A percentile compares a stretch with the other conserved stretches of the same genome.
Evolutionary conservation across 73 alveolate genomes (phyloP).

Genomic region (Paramecium tetraurelia): DNA sequence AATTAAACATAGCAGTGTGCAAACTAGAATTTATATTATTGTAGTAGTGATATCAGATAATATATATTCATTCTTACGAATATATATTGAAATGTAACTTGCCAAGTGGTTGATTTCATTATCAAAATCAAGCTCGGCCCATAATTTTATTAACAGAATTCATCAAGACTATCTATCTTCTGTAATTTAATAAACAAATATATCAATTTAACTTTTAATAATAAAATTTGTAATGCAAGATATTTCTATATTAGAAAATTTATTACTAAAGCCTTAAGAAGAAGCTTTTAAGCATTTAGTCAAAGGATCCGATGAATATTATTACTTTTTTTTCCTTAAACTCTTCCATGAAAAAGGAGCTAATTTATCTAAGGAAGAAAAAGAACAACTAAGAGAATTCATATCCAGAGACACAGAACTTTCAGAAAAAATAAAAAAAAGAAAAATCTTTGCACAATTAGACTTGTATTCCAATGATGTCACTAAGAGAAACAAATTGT

Average conservation of each 20-base stretch:
- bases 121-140: background rate
- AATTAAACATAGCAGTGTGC: no score
- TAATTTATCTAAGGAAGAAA: background rate
- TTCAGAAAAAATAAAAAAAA: background rate
- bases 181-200: background rate
- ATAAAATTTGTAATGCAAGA: background rate
- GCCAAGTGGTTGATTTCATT: no score
- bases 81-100: no score
- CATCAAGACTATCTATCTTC: background rate
- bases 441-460: background rate
- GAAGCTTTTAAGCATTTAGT: background rate
- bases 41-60: no score
- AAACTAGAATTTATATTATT: no score
- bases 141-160: background rate
- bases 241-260: background rate
- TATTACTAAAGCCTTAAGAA: background rate
- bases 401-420: background rate
- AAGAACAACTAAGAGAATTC: background rate
- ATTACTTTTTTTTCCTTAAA: background rate
- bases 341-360: background rate
- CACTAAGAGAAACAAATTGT: background rate
- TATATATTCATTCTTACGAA: no score
- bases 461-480: background rate
- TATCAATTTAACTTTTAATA: background rate
- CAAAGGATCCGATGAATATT: background rate